Conservation (phyloP, 441 rosid genomes). For the Biscutella auriculata region DNA sequence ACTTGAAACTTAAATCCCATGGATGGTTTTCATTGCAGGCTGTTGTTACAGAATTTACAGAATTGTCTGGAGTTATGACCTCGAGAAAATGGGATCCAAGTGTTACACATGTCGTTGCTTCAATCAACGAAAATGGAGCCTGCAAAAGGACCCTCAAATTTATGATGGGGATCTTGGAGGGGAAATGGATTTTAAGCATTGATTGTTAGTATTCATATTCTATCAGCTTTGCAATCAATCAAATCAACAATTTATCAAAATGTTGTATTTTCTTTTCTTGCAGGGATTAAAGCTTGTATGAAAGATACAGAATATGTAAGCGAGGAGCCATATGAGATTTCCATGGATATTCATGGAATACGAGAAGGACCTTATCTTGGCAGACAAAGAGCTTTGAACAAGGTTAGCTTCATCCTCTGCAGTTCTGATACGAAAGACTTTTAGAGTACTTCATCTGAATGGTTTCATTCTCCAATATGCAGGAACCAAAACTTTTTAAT, state of each 20-base stretch:
- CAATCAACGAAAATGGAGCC: constrained; percentile 70
- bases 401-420: constrained; percentile 28
- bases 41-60: constrained; percentile 44
- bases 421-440: not conserved
- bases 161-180: constrained; percentile 81
- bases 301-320: constrained; percentile 34
- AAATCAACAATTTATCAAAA: not conserved
- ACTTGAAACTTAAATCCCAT: not conserved
- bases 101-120: constrained; percentile 78
- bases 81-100: constrained; percentile 50
- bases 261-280: not conserved
- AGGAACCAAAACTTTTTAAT: constrained; percentile 61
- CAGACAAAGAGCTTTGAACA: constrained; percentile 52
- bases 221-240: not conserved
- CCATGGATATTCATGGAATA: constrained; percentile 56
- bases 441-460: not conserved
- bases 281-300: constrained; percentile 75
- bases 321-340: constrained; percentile 71
- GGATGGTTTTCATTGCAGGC: constrained; percentile 37
- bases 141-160: constrained; percentile 81
- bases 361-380: constrained; percentile 63
- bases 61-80: constrained; percentile 37
- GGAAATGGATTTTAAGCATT: constrained; percentile 75
- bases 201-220: constrained; percentile 45
- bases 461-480: constrained; percentile 15